Conservation (phyloP, 495 filamentous ascomycete species). For the Daldinia decipiens region DNA sequence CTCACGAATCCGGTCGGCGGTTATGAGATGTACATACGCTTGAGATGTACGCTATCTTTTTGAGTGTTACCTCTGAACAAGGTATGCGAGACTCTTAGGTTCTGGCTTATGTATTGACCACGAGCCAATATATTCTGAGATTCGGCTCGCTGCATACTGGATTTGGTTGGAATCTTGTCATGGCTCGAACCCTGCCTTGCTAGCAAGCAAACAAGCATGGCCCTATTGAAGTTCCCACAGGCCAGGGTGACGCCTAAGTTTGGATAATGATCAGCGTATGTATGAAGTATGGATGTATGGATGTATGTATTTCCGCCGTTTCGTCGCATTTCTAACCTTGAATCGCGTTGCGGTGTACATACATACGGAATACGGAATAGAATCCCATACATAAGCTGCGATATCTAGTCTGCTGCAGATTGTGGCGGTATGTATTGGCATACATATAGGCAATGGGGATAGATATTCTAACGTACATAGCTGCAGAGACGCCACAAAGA, state of each 20-base stretch:
- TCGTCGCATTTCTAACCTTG: conserved; percentile 26
- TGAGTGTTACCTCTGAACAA: neutral
- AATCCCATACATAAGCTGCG: neutral
- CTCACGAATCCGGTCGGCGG: neutral
- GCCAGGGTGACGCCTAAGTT: conserved; percentile 9
- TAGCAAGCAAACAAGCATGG: neutral
- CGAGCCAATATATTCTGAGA: conserved; percentile 28
- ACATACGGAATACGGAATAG: neutral
- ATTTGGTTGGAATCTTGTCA: conserved; percentile 18
- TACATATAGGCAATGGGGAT: too few species aligned
- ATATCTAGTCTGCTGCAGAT: too few species aligned
- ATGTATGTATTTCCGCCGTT: conserved; percentile 22
- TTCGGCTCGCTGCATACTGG: conserved; percentile 20
- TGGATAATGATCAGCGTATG: conserved; percentile 34
- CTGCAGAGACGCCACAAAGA: too few species aligned
- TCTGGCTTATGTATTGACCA: conserved; percentile 22
- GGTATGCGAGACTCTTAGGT: conserved; percentile 20
- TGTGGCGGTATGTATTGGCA: too few species aligned
- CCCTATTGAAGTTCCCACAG: too few species aligned
- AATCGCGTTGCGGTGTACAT: too few species aligned
- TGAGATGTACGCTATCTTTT: too few species aligned
- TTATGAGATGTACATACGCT: too few species aligned
- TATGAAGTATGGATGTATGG: too few species aligned
- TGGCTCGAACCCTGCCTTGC: conserved; percentile 23
- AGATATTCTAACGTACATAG: too few species aligned